Evolutionary conservation across 2,329 filamentous ascomycete genomes (phyloP), one percentile per base, ranked within the genome.

Genomic region (Pyrenophora seminiperda): DNA sequence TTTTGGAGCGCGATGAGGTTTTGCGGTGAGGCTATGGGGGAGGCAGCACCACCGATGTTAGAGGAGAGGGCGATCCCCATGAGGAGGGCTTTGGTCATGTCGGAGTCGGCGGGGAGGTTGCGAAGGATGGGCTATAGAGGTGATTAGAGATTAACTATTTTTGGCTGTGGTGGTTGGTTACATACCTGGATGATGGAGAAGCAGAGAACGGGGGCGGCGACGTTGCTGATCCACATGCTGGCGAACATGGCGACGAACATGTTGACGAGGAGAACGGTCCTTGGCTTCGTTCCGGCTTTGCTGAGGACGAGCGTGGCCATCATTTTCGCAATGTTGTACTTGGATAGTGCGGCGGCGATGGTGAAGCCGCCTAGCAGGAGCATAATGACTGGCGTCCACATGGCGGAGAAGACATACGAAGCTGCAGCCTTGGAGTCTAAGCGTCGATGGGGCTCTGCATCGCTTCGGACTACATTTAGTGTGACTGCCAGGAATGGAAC

Each of bases 361-460:
- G 94, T 96, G 68, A 99, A 99, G 24, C 94, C 94, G 61, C 94
- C 94, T 0, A 99, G 85, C 17, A 99, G 80, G 13, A 99, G 84
- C 94, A 99, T 97, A 62, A 99, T 99, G 47, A 99, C 94, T 0
- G 94, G 93, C 3, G 93, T 97, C 94, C 94, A 99, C 94, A 99
- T 99, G 19, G 94, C 88, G 4, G 91, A 82, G 65, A 99, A 97
- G 50, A 97, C 88, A 65, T 89, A 93, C 20, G 83, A 80, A 0
- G 93, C 90, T 0, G 94, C 92, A 34, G 85, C 82, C 70, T 92
- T 92, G 3, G 91, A 84, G n/a, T 83, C 81, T 5, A 99, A 80
- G 17, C 93, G 84, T 36, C 78, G 75, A 53, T 90, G 80, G 0
- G 87, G 86, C 61, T 83, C 81, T 4, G 85, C 83, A 44, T 95